phyloP scores from a whole-genome alignment of 192 early-diverging fungal genomes.

The Backusella macrospora region DNA sequence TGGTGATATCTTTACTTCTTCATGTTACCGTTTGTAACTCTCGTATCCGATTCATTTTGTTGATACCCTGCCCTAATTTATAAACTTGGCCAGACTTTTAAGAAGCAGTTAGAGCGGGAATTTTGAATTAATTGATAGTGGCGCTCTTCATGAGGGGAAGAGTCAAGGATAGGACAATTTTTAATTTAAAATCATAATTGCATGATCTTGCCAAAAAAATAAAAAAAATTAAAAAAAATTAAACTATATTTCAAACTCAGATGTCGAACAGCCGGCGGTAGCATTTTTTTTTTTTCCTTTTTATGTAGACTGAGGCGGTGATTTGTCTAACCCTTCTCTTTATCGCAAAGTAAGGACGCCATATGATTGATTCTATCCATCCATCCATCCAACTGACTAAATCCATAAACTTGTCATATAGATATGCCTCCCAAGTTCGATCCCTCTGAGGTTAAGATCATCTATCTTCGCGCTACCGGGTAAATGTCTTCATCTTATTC shows the following conservation, averaged over 20 bases:
- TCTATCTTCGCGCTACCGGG: constrained; percentile 96
- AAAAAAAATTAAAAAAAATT: no score
- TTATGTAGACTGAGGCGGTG: neutral
- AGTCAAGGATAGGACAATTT: constrained; percentile 35
- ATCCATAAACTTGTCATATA: neutral
- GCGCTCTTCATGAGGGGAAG: constrained; percentile 82
- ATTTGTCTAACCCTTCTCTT: constrained; percentile 15
- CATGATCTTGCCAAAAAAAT: no score
- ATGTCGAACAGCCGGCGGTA: no score
- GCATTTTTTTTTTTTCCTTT: neutral
- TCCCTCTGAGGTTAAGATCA: constrained; percentile 74
- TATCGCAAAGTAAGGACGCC: constrained; percentile 18
- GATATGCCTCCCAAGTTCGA: constrained; percentile 85
- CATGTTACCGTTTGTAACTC: constrained; percentile 94
- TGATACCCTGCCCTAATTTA: constrained; percentile 79
- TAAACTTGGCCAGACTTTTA: constrained; percentile 92
- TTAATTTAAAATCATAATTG: no score
- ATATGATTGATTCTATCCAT: constrained; percentile 24
- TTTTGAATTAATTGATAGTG: constrained; percentile 91
- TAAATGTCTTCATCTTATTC: neutral
- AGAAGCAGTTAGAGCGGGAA: constrained; percentile 95
- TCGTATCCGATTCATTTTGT: no score
- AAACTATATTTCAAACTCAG: neutral
- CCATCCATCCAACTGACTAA: constrained; percentile 27
- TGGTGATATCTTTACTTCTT: constrained; percentile 95